phyloP scores from a whole-genome alignment of 192 early-diverging fungal species.

The Pilobolus umbonatus region DNA sequence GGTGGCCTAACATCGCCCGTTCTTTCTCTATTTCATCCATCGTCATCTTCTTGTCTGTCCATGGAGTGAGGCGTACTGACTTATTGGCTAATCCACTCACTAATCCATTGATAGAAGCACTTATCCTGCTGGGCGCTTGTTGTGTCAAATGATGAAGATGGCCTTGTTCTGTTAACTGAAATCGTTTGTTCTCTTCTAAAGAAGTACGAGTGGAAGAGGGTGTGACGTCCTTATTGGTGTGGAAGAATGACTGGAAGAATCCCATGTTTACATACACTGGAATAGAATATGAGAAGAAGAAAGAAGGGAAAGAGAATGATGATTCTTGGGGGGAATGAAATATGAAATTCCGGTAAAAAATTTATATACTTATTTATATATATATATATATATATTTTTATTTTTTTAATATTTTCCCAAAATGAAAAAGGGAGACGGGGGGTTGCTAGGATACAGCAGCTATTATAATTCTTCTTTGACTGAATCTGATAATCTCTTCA shows the following conservation, averaged over 20 bases:
- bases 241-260: slow-evolving; percentile 15
- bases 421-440: too few relatives aligned
- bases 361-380: too few relatives aligned
- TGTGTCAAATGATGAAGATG: slow-evolving; percentile 33
- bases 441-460: too few relatives aligned
- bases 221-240: not conserved
- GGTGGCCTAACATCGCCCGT: slow-evolving; percentile 14
- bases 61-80: not conserved
- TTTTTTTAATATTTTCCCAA: too few relatives aligned
- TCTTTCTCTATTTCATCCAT: slow-evolving; percentile 10
- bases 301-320: too few relatives aligned
- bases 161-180: slow-evolving; percentile 27
- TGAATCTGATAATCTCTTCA: slow-evolving; percentile 15
- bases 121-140: slow-evolving; percentile 13
- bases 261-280: too few relatives aligned
- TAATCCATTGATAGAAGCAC: slow-evolving; percentile 19
- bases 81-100: slow-evolving; percentile 16
- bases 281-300: too few relatives aligned
- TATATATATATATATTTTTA: too few relatives aligned
- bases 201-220: not conserved
- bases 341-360: too few relatives aligned
- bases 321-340: too few relatives aligned
- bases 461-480: too few relatives aligned
- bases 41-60: slow-evolving; percentile 17
- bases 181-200: slow-evolving; percentile 18